These are phyloP conservation scores for Cicer arietinum DNA, from an alignment of 306 rosid genomes.

Conservation along the genomic window DNA sequence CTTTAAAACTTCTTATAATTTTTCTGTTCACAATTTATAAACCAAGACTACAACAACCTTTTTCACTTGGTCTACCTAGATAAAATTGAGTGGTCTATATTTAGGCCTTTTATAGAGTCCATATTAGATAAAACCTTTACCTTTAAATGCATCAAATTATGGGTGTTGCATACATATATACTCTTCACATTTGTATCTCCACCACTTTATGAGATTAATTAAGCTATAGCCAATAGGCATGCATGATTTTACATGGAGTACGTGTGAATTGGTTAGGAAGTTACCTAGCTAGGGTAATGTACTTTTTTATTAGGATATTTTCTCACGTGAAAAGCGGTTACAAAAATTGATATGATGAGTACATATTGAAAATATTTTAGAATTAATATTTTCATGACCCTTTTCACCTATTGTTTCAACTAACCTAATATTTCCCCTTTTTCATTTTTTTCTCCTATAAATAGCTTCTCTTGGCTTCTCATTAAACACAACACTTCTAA, in stretches of 20 bases:
- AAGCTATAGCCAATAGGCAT: constrained; percentile 31
- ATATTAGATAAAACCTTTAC: no score
- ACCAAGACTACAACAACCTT: no score
- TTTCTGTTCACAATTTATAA: no score
- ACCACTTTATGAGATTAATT: no score
- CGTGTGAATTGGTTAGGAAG: constrained; percentile 44
- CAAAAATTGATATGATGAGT: constrained; percentile 36
- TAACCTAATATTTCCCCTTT: neutral
- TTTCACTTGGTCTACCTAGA: no score
- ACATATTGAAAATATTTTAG: neutral
- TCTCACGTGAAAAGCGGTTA: constrained; percentile 70
- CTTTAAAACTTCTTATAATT: no score
- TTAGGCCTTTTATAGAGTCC: no score
- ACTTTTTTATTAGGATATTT: constrained; percentile 48
- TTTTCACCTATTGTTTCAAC: constrained; percentile 46
- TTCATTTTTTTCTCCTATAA: constrained; percentile 55
- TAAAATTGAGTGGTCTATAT: no score
- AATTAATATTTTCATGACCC: constrained; percentile 32
- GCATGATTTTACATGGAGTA: constrained; percentile 53
- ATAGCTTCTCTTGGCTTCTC: constrained; percentile 50
- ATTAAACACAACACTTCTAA: no score
- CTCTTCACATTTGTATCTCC: no score
- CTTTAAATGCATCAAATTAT: neutral
- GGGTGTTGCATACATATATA: neutral
- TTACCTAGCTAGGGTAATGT: constrained; percentile 39